Percentiles rank a stretch among this genome's conserved stretches.
Conservation (phyloP, 257 asterid genomes). For the Ehretia macrophylla region DNA sequence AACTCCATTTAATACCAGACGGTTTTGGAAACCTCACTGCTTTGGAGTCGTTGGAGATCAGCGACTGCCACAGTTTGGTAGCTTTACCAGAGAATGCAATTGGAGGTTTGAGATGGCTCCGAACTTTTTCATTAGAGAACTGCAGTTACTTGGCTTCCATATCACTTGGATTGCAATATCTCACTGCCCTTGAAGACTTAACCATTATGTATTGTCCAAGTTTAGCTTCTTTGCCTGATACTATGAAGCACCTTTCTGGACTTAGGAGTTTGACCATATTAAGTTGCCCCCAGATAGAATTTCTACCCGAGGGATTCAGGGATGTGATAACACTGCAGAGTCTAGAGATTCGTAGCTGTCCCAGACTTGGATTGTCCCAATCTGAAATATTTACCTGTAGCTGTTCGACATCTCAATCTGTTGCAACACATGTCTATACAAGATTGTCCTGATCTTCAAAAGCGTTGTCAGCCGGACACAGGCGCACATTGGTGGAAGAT, state of each 20-base stretch:
- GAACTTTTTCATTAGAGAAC: slow-evolving; percentile 18
- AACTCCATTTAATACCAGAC: slow-evolving; percentile 13
- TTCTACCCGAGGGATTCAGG: slow-evolving; percentile 18
- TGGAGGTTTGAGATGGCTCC: slow-evolving; percentile 23
- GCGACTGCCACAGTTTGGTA: slow-evolving; percentile 16
- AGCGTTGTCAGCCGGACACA: slow-evolving; percentile 14
- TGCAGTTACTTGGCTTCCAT: slow-evolving; percentile 17
- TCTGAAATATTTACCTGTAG: slow-evolving; percentile 22
- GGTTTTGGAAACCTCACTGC: slow-evolving; percentile 18
- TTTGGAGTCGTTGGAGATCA: slow-evolving; percentile 20
- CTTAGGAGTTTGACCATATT: slow-evolving; percentile 20
- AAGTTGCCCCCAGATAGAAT: slow-evolving; percentile 17
- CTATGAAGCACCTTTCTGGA: slow-evolving; percentile 6
- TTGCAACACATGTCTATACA: slow-evolving; percentile 29
- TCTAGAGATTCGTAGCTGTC: slow-evolving; percentile 20
- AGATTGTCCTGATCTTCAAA: slow-evolving; percentile 25
- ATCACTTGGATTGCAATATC: slow-evolving; percentile 15
- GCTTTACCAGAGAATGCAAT: slow-evolving; percentile 16
- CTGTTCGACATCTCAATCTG: slow-evolving; percentile 10
- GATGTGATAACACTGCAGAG: slow-evolving; percentile 20
- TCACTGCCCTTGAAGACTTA: slow-evolving; percentile 26
- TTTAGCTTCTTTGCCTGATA: slow-evolving; percentile 10
- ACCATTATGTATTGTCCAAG: slow-evolving; percentile 24
- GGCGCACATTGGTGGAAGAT: slow-evolving; percentile 26
- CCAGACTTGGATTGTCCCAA: slow-evolving; percentile 11